Conservation (phyloP, 2,329 filamentous ascomycete genomes). For the Alternaria sp. region DNA sequence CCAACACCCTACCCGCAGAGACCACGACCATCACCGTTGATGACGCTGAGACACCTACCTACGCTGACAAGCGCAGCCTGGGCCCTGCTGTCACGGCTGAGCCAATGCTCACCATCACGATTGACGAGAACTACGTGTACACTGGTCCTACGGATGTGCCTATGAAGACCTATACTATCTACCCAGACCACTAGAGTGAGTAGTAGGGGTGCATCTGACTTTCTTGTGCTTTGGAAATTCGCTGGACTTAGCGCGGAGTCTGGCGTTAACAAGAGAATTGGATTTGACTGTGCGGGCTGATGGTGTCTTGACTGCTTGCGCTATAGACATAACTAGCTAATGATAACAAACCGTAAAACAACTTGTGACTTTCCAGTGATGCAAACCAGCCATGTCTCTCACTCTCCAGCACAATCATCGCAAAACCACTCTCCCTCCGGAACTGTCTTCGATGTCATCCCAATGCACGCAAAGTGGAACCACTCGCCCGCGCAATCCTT, state of each 20-base stretch:
- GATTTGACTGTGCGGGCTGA: neutral
- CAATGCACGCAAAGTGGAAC: slow-evolving; percentile 7
- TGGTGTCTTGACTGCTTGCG: neutral
- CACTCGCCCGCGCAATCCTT: neutral
- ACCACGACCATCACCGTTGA: neutral
- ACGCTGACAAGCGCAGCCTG: neutral
- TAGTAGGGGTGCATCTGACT: neutral
- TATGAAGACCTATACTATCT: neutral
- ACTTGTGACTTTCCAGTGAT: neutral
- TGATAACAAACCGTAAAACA: neutral
- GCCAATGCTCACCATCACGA: neutral
- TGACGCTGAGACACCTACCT: neutral
- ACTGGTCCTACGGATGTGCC: neutral
- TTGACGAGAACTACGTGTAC: neutral
- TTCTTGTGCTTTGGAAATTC: neutral
- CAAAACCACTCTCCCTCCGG: slow-evolving; percentile 3
- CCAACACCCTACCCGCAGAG: neutral
- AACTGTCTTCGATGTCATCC: neutral
- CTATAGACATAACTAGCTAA: neutral
- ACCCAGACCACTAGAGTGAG: neutral
- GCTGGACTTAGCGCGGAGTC: neutral
- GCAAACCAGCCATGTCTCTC: neutral
- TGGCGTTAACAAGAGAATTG: neutral
- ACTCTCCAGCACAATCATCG: neutral
- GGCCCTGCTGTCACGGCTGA: neutral